phyloP scores from a whole-genome alignment of 805 yeast species.

The Cephaloascus fragrans region DNA sequence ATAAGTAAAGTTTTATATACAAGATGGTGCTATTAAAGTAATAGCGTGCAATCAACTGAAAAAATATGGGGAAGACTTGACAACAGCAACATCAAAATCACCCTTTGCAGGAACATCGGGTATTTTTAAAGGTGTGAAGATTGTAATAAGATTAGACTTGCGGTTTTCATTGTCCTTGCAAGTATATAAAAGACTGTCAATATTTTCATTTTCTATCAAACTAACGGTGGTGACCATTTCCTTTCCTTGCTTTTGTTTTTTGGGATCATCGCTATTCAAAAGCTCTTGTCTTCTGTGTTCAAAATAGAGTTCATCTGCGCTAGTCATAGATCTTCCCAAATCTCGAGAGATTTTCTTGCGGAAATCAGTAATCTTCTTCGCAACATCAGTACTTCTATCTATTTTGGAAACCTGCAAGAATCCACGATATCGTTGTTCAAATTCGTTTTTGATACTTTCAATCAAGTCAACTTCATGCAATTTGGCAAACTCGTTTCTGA shows the following conservation, averaged over 20 bases:
- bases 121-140: slow-evolving; percentile 58
- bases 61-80: slow-evolving; percentile 71
- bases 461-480: slow-evolving; percentile 71
- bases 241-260: slow-evolving; percentile 36
- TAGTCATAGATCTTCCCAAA: slow-evolving; percentile 45
- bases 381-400: slow-evolving; percentile 41
- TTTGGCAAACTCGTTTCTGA: slow-evolving; percentile 72
- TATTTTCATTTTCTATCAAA: slow-evolving; percentile 28
- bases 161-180: slow-evolving; percentile 2
- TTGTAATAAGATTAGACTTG: slow-evolving; percentile 19
- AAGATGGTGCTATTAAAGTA: no score
- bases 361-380: slow-evolving; percentile 34
- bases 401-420: slow-evolving; percentile 54
- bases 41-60: slow-evolving; percentile 38
- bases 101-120: slow-evolving; percentile 77
- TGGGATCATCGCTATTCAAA: slow-evolving; percentile 41
- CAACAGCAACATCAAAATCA: slow-evolving; percentile 66
- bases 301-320: slow-evolving; percentile 63
- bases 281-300: slow-evolving; percentile 57
- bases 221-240: slow-evolving; percentile 65
- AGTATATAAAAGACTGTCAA: slow-evolving; percentile 11
- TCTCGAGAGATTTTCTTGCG: slow-evolving; percentile 38
- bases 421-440: slow-evolving; percentile 68
- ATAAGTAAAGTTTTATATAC: no score
- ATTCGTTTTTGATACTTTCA: slow-evolving; percentile 63